phyloP scores from a whole-genome alignment of 805 yeast species.

The Ogataea polymorpha region DNA sequence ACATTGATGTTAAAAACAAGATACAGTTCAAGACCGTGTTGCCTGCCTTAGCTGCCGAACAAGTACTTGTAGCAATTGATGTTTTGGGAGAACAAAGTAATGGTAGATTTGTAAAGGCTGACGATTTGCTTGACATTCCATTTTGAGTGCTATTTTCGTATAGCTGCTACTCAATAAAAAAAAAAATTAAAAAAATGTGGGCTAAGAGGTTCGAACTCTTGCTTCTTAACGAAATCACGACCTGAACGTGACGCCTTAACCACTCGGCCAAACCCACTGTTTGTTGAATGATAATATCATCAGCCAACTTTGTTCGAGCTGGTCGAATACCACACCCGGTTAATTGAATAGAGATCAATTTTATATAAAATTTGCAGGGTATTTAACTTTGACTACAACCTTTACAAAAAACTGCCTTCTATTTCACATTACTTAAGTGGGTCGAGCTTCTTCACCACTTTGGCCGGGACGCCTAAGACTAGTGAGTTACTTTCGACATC shows the following conservation, averaged over 20 bases:
- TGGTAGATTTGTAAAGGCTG: slow-evolving; percentile 13
- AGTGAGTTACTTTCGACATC: slow-evolving; percentile 54
- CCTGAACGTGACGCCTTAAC: slow-evolving; percentile 32
- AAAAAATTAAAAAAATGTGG: slow-evolving; percentile 20
- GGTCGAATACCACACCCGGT: too few species aligned
- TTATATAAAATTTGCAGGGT: too few species aligned
- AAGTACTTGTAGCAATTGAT: background rate
- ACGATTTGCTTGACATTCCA: slow-evolving; percentile 12
- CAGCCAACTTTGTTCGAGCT: too few species aligned
- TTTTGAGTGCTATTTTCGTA: background rate
- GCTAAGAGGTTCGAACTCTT: slow-evolving; percentile 32
- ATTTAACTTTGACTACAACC: too few species aligned
- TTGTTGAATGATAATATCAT: slow-evolving; percentile 1
- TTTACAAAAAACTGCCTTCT: too few species aligned
- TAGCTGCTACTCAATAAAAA: too few species aligned
- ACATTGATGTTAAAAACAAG: background rate
- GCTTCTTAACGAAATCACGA: slow-evolving; percentile 29
- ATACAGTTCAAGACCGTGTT: background rate
- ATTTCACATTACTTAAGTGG: slow-evolving; percentile 6
- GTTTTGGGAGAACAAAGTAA: background rate
- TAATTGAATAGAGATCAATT: too few species aligned
- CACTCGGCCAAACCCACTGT: slow-evolving; percentile 30
- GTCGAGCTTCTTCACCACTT: slow-evolving; percentile 20
- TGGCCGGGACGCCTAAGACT: slow-evolving; percentile 58
- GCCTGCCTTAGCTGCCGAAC: background rate